Evolutionary conservation across 805 yeast species (phyloP).

Genomic region (Metschnikowia arizonensis): DNA sequence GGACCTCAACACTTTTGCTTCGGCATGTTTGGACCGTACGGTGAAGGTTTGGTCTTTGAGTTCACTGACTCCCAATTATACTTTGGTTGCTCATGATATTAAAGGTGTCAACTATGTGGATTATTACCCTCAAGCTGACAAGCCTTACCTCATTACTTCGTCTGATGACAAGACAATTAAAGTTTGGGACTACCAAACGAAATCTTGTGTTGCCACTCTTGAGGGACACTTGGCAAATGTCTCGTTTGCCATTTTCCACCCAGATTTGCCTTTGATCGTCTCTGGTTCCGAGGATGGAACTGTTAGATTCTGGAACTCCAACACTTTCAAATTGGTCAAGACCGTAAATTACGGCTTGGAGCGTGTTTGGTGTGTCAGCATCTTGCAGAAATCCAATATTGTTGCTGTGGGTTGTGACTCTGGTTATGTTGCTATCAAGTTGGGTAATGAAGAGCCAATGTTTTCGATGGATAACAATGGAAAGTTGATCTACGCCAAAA

Average conservation of each 20-base stretch:
- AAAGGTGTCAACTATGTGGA: slow-evolving; percentile 96
- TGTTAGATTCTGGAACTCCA: slow-evolving; percentile 90
- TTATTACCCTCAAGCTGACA: slow-evolving; percentile 95
- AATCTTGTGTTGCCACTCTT: slow-evolving; percentile 88
- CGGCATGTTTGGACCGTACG: slow-evolving; percentile 93
- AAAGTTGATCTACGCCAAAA: slow-evolving; percentile 85
- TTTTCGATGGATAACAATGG: slow-evolving; percentile 91
- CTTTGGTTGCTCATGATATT: slow-evolving; percentile 83
- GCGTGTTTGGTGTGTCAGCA: slow-evolving; percentile 92
- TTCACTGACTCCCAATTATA: slow-evolving; percentile 81
- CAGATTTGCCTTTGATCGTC: slow-evolving; percentile 89
- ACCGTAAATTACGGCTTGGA: slow-evolving; percentile 87
- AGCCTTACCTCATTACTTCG: slow-evolving; percentile 89
- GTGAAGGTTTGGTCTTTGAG: slow-evolving; percentile 97
- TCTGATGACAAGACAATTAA: slow-evolving; percentile 88
- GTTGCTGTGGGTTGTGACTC: slow-evolving; percentile 93
- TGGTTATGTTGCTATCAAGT: slow-evolving; percentile 81
- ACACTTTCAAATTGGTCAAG: slow-evolving; percentile 90
- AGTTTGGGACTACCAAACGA: slow-evolving; percentile 96
- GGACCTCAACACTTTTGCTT: slow-evolving; percentile 95
- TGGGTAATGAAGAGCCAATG: slow-evolving; percentile 93
- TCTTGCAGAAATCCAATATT: slow-evolving; percentile 66
- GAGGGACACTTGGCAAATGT: slow-evolving; percentile 94
- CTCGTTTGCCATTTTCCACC: slow-evolving; percentile 95
- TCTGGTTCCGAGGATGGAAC: slow-evolving; percentile 98